phyloP scores from a whole-genome alignment of 305 asterid species.

The Stenogyne calaminthoides region DNA sequence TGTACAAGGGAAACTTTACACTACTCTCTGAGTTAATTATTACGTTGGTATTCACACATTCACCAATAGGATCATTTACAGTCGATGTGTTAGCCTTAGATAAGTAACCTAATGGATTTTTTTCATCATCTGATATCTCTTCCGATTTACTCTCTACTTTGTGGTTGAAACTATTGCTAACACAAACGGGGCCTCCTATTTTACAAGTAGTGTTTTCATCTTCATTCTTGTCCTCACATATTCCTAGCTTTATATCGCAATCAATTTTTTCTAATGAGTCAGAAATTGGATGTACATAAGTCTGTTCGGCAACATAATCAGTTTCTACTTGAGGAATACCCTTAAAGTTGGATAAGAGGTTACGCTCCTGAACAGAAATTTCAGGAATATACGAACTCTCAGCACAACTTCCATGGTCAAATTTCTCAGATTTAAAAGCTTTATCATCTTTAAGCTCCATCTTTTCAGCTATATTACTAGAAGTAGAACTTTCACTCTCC shows the following conservation, averaged over 20 bases:
- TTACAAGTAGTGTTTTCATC: slow-evolving; percentile 35
- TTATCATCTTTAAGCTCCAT: slow-evolving; percentile 47
- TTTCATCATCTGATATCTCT: slow-evolving; percentile 42
- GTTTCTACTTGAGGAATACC: slow-evolving; percentile 43
- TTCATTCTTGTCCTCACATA: slow-evolving; percentile 34
- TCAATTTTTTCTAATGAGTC: slow-evolving; percentile 47
- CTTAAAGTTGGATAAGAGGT: slow-evolving; percentile 37
- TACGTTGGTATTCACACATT: slow-evolving; percentile 59
- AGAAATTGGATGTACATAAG: slow-evolving; percentile 43
- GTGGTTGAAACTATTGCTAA: slow-evolving; percentile 35
- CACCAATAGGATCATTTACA: slow-evolving; percentile 60
- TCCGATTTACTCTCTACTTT: slow-evolving; percentile 41
- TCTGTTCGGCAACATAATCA: slow-evolving; percentile 48
- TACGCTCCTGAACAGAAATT: slow-evolving; percentile 36
- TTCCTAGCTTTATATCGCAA: slow-evolving; percentile 58
- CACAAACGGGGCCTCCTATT: slow-evolving; percentile 32
- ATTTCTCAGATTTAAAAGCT: slow-evolving; percentile 55
- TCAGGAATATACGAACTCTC: slow-evolving; percentile 74
- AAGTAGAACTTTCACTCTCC: slow-evolving; percentile 85
- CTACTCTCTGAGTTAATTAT: slow-evolving; percentile 69
- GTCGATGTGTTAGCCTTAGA: slow-evolving; percentile 53
- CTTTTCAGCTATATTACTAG: slow-evolving; percentile 52
- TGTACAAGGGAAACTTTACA: slow-evolving; percentile 84
- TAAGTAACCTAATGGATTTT: slow-evolving; percentile 43
- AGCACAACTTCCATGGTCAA: slow-evolving; percentile 80